Evolutionary conservation across 208 protist genomes (phyloP).

Genomic region (Spongospora subterranea): DNA sequence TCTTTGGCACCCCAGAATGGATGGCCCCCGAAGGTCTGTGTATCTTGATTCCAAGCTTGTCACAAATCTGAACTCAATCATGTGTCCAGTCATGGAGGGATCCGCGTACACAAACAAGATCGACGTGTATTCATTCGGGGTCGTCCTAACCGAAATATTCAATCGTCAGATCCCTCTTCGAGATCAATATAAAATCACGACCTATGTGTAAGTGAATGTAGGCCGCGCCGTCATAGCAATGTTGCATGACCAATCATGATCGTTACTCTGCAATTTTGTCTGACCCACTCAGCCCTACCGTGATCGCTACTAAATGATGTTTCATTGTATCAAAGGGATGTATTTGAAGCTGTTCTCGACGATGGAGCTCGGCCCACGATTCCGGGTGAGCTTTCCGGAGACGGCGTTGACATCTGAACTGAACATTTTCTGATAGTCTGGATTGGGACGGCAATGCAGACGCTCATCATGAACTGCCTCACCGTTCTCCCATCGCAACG

Average conservation of each 20-base stretch:
- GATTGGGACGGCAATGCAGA: neutral
- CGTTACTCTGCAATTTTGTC: too few species aligned
- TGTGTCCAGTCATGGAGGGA: slow-evolving; percentile 12
- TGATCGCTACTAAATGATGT: neutral
- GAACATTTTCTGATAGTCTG: neutral
- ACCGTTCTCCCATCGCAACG: neutral
- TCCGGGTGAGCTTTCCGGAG: neutral
- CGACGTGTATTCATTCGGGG: slow-evolving; percentile 50
- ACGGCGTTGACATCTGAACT: neutral
- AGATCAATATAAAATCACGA: slow-evolving; percentile 48
- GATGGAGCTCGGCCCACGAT: slow-evolving; percentile 39
- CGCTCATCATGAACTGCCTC: neutral
- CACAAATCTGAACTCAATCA: too few species aligned
- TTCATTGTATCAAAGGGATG: slow-evolving; percentile 17
- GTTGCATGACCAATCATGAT: too few species aligned
- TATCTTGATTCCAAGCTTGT: neutral
- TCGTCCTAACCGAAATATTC: slow-evolving; percentile 34
- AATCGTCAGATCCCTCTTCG: slow-evolving; percentile 11
- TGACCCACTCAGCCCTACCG: too few species aligned
- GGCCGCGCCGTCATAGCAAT: neutral
- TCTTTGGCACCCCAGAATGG: slow-evolving; percentile 45
- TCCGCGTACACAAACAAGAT: slow-evolving; percentile 53
- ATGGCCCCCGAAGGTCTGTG: slow-evolving; percentile 15
- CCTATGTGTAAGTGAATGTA: neutral
- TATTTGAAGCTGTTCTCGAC: slow-evolving; percentile 36